phyloP scores from a whole-genome alignment of 306 rosid species.

The Erythrophleum fordii region DNA sequence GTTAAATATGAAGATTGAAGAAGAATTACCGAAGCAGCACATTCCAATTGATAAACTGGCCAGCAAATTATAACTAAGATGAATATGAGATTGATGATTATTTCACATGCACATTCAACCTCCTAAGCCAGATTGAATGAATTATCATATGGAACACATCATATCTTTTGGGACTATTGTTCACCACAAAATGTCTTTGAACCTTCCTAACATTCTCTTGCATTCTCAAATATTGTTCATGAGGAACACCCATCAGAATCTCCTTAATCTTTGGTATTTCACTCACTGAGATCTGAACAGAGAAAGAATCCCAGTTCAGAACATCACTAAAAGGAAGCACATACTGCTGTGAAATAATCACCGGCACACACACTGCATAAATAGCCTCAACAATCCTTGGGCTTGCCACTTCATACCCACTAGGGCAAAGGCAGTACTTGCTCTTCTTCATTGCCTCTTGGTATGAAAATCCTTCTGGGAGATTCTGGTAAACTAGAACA shows the following conservation, averaged over 20 bases:
- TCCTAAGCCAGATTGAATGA: constrained; percentile 72
- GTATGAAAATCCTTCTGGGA: constrained; percentile 54
- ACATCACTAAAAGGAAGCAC: constrained; percentile 67
- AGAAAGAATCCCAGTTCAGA: constrained; percentile 59
- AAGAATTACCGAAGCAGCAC: too few species aligned
- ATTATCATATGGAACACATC: constrained; percentile 67
- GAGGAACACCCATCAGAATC: constrained; percentile 50
- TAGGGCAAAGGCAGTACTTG: constrained; percentile 65
- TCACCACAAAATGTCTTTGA: constrained; percentile 60
- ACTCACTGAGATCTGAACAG: constrained; percentile 49
- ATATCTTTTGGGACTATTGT: constrained; percentile 56
- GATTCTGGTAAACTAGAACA: constrained; percentile 46
- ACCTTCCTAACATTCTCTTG: constrained; percentile 55
- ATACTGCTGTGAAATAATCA: constrained; percentile 62
- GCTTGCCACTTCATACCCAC: constrained; percentile 71
- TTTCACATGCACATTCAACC: constrained; percentile 53
- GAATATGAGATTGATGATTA: neutral
- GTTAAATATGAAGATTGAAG: too few species aligned
- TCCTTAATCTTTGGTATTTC: constrained; percentile 59
- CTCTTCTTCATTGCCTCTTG: constrained; percentile 54
- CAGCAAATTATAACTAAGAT: too few species aligned
- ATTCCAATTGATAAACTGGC: too few species aligned
- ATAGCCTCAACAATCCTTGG: constrained; percentile 69
- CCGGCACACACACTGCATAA: constrained; percentile 64
- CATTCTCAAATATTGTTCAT: constrained; percentile 48